These are phyloP conservation scores for Suillus lakei DNA, from an alignment of 768 basidiomycete genomes.

Conservation along the genomic window DNA sequence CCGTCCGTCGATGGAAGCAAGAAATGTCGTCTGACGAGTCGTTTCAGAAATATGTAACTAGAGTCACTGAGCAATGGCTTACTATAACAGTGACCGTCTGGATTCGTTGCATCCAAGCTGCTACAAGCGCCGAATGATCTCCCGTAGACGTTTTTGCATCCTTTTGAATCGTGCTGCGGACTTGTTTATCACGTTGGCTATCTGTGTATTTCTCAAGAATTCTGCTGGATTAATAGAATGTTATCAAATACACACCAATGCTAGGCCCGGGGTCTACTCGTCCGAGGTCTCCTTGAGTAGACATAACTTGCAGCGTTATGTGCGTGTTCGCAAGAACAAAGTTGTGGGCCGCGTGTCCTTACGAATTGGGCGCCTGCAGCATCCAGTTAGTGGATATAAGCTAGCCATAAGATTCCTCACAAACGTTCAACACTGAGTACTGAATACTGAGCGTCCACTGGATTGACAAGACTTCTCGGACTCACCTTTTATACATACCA, in stretches of 20 bases:
- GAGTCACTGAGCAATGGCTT: background rate
- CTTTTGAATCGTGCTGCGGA: background rate
- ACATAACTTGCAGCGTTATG: constrained; percentile 36
- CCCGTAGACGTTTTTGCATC: background rate
- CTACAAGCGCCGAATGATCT: constrained; percentile 22
- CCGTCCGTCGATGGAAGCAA: constrained; percentile 31
- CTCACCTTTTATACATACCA: no score
- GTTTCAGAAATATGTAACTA: no score
- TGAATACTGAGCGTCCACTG: background rate
- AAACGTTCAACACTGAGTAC: background rate
- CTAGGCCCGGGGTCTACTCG: background rate
- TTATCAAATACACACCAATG: background rate
- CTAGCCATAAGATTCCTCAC: background rate
- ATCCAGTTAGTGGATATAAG: background rate
- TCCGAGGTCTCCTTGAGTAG: background rate
- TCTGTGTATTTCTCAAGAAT: background rate
- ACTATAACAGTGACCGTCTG: constrained; percentile 35
- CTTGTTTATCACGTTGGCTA: background rate
- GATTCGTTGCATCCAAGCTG: constrained; percentile 30
- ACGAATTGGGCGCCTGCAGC: background rate
- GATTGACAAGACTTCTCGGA: background rate
- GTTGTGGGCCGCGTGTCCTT: background rate
- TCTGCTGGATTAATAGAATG: background rate
- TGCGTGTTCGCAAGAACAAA: no score
- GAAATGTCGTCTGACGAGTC: constrained; percentile 29